Percentiles rank a stretch among this genome's conserved stretches.
Conservation (phyloP, 2,329 filamentous ascomycete genomes). For the Sporothrix euskadiensis region DNA sequence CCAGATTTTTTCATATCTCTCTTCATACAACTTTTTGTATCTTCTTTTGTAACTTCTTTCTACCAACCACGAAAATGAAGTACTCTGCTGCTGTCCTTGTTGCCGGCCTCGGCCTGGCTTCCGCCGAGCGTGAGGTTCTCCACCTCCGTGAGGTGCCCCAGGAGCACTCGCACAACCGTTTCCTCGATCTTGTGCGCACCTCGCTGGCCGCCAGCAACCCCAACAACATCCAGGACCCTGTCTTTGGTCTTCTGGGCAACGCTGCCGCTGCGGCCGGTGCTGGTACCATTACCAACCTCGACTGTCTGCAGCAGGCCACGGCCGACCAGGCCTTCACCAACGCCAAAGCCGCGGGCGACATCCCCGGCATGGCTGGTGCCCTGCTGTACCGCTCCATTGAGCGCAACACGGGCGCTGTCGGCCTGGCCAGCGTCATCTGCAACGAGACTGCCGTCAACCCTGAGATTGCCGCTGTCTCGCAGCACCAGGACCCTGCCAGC, state of each 20-base stretch:
- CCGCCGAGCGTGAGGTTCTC: conserved; percentile 27
- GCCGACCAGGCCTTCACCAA: conserved; percentile 64
- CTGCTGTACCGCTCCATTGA: conserved; percentile 58
- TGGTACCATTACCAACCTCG: conserved; percentile 45
- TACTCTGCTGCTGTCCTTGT: conserved; percentile 27
- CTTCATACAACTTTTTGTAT: background rate
- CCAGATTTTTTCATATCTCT: background rate
- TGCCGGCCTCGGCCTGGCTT: conserved; percentile 29
- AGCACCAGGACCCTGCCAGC: conserved; percentile 69
- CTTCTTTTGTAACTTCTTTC: conserved; percentile 7
- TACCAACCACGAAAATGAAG: conserved; percentile 31
- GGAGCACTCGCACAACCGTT: conserved; percentile 52
- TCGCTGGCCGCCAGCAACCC: conserved; percentile 51
- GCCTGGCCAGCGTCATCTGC: conserved; percentile 59
- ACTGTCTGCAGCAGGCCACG: conserved; percentile 60
- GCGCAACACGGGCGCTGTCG: conserved; percentile 61
- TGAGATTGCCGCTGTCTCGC: conserved; percentile 63
- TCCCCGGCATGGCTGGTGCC: conserved; percentile 54
- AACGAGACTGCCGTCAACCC: conserved; percentile 58
- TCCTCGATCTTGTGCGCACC: conserved; percentile 44
- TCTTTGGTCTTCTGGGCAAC: conserved; percentile 55
- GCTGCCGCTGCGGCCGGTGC: conserved; percentile 41
- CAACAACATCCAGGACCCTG: conserved; percentile 47
- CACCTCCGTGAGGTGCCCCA: conserved; percentile 52
- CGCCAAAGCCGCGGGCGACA: conserved; percentile 56